Percentiles rank a stretch among this genome's conserved stretches.
These are phyloP conservation scores for Eustoma russellianum DNA, from an alignment of 257 asterid species.

Conservation along the genomic window DNA sequence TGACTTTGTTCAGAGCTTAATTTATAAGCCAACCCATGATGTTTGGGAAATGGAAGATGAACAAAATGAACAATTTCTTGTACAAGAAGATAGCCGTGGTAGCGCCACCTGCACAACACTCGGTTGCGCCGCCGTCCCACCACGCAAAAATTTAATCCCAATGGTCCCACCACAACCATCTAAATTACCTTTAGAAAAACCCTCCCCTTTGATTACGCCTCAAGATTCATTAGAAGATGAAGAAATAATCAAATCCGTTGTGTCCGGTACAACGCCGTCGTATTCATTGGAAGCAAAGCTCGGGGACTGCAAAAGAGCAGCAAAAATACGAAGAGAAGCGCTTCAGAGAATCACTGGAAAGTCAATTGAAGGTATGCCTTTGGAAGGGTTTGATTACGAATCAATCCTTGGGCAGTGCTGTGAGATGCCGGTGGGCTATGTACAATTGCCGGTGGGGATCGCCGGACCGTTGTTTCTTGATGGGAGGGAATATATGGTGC, in stretches of 20 bases:
- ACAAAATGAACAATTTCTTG: constrained; percentile 6
- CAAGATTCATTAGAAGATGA: constrained; percentile 27
- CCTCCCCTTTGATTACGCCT: constrained; percentile 7
- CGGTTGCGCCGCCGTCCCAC: constrained; percentile 18
- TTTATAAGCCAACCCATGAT: constrained; percentile 19
- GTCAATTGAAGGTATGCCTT: constrained; percentile 36
- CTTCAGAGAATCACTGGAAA: constrained; percentile 37
- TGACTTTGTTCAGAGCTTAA: constrained; percentile 32
- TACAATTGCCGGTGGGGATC: constrained; percentile 48
- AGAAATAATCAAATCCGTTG: constrained; percentile 23
- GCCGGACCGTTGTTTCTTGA: constrained; percentile 48
- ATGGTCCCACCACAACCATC: constrained; percentile 11
- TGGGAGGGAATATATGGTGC: constrained; percentile 40
- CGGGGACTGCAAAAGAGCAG: constrained; percentile 40
- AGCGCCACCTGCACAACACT: constrained; percentile 21
- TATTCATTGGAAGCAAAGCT: constrained; percentile 41
- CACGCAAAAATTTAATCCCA: constrained; percentile 2
- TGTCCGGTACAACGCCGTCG: constrained; percentile 31
- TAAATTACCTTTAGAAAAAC: constrained; percentile 4
- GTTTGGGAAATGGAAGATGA: constrained; percentile 30
- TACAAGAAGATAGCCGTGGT: constrained; percentile 21
- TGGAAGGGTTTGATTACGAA: constrained; percentile 45
- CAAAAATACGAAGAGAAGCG: constrained; percentile 32
- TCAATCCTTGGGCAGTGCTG: constrained; percentile 52
- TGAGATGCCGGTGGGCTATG: constrained; percentile 55